Conservation (phyloP, 2,329 filamentous ascomycete genomes). For the Coniochaeta ligniaria region DNA sequence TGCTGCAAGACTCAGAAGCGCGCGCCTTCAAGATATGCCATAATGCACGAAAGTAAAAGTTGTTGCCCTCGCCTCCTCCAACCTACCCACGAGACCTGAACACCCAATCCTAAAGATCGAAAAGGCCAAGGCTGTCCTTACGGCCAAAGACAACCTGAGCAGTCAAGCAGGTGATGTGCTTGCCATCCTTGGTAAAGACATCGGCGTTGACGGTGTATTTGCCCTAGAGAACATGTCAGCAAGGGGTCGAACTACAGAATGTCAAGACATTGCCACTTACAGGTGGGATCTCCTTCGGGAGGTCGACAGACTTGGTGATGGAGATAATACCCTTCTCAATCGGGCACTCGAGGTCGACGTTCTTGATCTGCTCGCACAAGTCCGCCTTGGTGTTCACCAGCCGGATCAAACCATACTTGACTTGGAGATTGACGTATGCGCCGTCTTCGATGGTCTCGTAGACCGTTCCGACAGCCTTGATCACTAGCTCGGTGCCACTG, state of each 20-base stretch:
- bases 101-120: slow-evolving; percentile 5
- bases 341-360: slow-evolving; percentile 85
- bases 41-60: not conserved
- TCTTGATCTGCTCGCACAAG: slow-evolving; percentile 81
- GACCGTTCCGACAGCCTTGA: slow-evolving; percentile 73
- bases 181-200: slow-evolving; percentile 65
- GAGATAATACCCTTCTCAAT: slow-evolving; percentile 69
- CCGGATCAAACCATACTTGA: slow-evolving; percentile 92
- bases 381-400: slow-evolving; percentile 76
- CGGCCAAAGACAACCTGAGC: slow-evolving; percentile 60
- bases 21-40: not conserved
- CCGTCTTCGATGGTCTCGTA: slow-evolving; percentile 66
- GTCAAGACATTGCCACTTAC: slow-evolving; percentile 45
- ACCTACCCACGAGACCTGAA: not conserved
- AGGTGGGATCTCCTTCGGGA: slow-evolving; percentile 82
- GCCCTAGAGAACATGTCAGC: slow-evolving; percentile 48
- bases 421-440: slow-evolving; percentile 72
- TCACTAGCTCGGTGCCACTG: slow-evolving; percentile 71
- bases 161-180: slow-evolving; percentile 79
- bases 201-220: slow-evolving; percentile 86
- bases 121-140: slow-evolving; percentile 12
- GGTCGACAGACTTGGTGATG: slow-evolving; percentile 73
- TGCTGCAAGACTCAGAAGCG: not conserved
- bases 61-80: not conserved
- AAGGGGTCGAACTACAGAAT: not conserved